These are phyloP conservation scores for Chrysosporium keratinophilum DNA, from an alignment of 2,329 filamentous ascomycete species.

Conservation along the genomic window DNA sequence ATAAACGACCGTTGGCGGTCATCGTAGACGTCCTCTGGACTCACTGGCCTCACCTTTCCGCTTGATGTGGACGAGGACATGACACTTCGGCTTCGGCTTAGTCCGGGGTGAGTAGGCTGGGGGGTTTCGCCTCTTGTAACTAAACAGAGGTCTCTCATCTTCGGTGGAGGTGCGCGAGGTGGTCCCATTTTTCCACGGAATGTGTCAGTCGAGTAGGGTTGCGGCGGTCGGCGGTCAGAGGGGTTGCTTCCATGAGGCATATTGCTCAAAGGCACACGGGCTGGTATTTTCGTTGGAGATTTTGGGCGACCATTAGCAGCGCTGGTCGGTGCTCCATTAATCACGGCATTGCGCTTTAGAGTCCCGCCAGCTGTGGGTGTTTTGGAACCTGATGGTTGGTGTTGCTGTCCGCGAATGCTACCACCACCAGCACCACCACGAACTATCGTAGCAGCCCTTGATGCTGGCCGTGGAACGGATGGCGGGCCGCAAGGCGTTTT, in stretches of 20 bases:
- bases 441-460: constrained; percentile 23
- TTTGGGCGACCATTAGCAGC: constrained; percentile 20
- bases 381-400: constrained; percentile 37
- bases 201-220: constrained; percentile 33
- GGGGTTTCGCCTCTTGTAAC: constrained; percentile 39
- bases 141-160: constrained; percentile 73
- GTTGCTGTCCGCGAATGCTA: constrained; percentile 32
- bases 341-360: constrained; percentile 31
- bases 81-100: constrained; percentile 45
- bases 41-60: constrained; percentile 47
- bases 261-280: constrained; percentile 38
- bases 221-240: constrained; percentile 55
- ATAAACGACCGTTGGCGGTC: constrained; percentile 47
- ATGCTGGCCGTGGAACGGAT: constrained; percentile 16
- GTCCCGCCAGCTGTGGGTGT: constrained; percentile 36
- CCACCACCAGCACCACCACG: constrained; percentile 29
- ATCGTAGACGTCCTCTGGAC: constrained; percentile 78
- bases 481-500: constrained; percentile 35
- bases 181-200: constrained; percentile 42
- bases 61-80: constrained; percentile 26
- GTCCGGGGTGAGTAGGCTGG: constrained; percentile 20
- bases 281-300: constrained; percentile 42
- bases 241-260: constrained; percentile 56
- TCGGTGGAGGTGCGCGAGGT: constrained; percentile 65
- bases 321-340: not conserved